These are phyloP conservation scores for Penicillium sp. DNA, from an alignment of 2,329 filamentous ascomycete genomes.

Conservation along the genomic window DNA sequence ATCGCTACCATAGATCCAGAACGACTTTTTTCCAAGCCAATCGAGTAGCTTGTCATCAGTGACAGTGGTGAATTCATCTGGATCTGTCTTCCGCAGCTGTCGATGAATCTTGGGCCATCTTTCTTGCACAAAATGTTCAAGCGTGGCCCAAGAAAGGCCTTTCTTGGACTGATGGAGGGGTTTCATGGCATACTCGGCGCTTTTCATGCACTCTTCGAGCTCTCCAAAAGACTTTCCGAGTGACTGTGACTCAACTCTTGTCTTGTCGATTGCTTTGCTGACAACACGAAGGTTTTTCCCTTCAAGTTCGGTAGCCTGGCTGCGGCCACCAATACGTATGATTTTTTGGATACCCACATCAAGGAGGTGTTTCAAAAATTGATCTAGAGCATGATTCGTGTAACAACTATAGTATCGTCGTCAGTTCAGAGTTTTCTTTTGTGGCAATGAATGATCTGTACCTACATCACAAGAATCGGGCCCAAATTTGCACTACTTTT, in stretches of 20 bases:
- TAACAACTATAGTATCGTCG: neutral
- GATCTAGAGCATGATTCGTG: conserved; percentile 58
- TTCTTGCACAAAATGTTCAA: neutral
- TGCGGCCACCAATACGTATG: conserved; percentile 7
- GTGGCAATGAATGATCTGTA: neutral
- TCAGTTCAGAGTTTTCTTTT: neutral
- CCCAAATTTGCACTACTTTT: neutral
- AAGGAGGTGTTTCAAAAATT: conserved; percentile 59
- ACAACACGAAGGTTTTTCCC: conserved; percentile 9
- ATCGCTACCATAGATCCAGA: neutral
- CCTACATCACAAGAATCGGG: conserved; percentile 5
- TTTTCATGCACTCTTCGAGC: neutral
- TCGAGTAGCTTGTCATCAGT: neutral
- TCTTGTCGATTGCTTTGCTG: neutral
- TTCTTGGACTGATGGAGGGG: conserved; percentile 6
- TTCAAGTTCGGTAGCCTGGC: conserved; percentile 6
- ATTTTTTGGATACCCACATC: conserved; percentile 48
- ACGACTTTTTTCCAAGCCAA: conserved; percentile 4
- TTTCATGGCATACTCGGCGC: neutral
- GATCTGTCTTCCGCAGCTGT: neutral
- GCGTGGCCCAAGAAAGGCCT: neutral
- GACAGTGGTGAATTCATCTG: neutral
- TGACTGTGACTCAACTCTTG: conserved; percentile 2
- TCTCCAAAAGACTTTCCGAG: neutral
- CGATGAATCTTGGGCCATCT: conserved; percentile 2